Evolutionary conservation across 2,329 filamentous ascomycete species (phyloP).

Genomic region (Phyllosticta capitalensis): DNA sequence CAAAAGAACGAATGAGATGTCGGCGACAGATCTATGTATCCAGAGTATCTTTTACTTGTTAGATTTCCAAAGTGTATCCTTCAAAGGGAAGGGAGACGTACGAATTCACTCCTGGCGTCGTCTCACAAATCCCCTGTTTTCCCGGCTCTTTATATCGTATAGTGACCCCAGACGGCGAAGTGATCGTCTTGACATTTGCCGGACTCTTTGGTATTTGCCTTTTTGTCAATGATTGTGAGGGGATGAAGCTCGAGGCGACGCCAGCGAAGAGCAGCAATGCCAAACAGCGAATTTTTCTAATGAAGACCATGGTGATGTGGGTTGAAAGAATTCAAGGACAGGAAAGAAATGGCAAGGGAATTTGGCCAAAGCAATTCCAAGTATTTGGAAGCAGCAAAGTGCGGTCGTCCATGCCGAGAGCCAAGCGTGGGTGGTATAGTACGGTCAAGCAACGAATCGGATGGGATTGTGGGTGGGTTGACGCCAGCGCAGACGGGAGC

Average conservation of each 20-base stretch:
- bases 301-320: not conserved
- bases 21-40: slow-evolving; percentile 3
- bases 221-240: not conserved
- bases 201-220: not conserved
- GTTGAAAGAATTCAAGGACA: not conserved
- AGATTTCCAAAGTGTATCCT: too few species aligned
- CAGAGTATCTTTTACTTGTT: not conserved
- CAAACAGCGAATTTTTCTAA: not conserved
- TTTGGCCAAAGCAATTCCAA: not conserved
- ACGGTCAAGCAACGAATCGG: not conserved
- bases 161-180: slow-evolving; percentile 29
- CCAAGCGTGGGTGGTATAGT: not conserved
- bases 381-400: too few species aligned
- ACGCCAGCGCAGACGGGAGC: not conserved
- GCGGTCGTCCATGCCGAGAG: not conserved
- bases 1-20: slow-evolving; percentile 48
- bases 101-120: slow-evolving; percentile 26
- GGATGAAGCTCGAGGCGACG: not conserved
- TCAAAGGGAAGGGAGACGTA: slow-evolving; percentile 16
- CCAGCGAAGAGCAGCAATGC: not conserved
- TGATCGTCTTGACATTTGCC: slow-evolving; percentile 32
- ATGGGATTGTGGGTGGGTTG: not conserved
- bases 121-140: slow-evolving; percentile 36
- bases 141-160: slow-evolving; percentile 39
- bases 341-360: too few species aligned